phyloP scores from a whole-genome alignment of 768 basidiomycete genomes.

The Tulasnella sp. region DNA sequence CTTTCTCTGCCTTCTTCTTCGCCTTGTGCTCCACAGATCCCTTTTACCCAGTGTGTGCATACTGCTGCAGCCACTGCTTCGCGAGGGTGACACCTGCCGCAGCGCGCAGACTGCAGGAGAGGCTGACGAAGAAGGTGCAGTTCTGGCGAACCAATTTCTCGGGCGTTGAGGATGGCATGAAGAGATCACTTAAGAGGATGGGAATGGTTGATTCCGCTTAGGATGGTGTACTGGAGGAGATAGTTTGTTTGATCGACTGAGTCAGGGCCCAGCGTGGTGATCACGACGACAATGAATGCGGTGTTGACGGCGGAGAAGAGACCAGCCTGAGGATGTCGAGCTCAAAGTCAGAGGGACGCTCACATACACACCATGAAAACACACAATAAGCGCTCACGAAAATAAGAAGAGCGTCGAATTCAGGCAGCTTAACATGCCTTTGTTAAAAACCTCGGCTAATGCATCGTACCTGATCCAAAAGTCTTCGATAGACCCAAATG shows the following conservation, averaged over 20 bases:
- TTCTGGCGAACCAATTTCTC: neutral
- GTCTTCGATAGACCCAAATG: neutral
- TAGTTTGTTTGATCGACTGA: neutral
- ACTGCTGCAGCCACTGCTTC: conserved; percentile 1
- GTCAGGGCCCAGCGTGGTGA: neutral
- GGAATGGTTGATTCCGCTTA: neutral
- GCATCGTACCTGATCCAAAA: neutral
- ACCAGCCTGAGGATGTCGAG: neutral
- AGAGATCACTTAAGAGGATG: neutral
- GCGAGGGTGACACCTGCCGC: neutral
- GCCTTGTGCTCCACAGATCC: neutral
- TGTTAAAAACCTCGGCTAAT: neutral
- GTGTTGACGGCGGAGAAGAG: conserved; percentile 3
- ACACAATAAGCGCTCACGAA: neutral
- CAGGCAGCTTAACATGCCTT: neutral
- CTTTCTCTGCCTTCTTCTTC: neutral
- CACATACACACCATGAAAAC: no score
- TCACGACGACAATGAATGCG: neutral
- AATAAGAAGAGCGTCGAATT: neutral
- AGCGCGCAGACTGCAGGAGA: neutral
- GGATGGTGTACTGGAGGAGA: neutral
- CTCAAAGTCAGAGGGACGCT: no score
- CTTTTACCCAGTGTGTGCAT: neutral
- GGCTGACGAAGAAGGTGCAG: neutral
- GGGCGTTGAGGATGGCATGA: neutral